Evolutionary conservation across 176 grass and related monocot genomes (phyloP), one percentile per base, ranked within the genome.

Genomic region (Musa schizocarpa): DNA sequence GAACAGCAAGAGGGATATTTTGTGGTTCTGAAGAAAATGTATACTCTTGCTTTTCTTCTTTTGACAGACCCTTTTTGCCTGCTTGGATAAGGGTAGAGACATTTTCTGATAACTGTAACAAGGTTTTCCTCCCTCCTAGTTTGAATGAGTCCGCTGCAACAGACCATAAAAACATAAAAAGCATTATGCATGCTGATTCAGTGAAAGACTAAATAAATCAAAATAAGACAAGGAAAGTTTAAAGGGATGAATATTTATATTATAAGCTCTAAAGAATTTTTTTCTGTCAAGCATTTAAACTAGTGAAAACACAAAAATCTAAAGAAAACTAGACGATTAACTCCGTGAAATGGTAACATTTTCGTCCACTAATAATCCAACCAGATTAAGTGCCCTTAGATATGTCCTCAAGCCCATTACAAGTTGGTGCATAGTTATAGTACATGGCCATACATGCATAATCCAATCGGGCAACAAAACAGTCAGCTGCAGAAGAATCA

Each of bases 41-140:
- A 62, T 66, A 49, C 29, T 75, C 75, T 58, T 88, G 77, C 51
- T 63, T 49, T 80, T 85, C 85, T 83, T 78, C 75, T 16, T 88
- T 29, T 17, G 64, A 53, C 43, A 48, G 13, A 63, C 48, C 80
- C 53, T 59, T 82, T 76, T 81, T 48, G 75, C 86, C 84, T 66
- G 80, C 72, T 59, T 81, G 76, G 80, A 77, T 82, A 89, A 50
- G 72, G 65, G 65, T 84, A 62, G 78, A 55, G 64, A 58, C 74
- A 85, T 82, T 87, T 55, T 53, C 74, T 69, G 75, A 52, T 9
- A 58, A 48, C 70, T 74, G 76, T 57, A 77, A 81, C 78, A 99
- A 92, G 77, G 93, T 71, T 81, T 89, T 94, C 67, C 91, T 87
- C 71, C 80, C 59, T 64, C 81, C 78, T 84, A 83, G 70, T 82